Percentiles rank a stretch among this genome's conserved stretches.
phyloP scores from a whole-genome alignment of 306 rosid species.

The Lathyrus aphaca region DNA sequence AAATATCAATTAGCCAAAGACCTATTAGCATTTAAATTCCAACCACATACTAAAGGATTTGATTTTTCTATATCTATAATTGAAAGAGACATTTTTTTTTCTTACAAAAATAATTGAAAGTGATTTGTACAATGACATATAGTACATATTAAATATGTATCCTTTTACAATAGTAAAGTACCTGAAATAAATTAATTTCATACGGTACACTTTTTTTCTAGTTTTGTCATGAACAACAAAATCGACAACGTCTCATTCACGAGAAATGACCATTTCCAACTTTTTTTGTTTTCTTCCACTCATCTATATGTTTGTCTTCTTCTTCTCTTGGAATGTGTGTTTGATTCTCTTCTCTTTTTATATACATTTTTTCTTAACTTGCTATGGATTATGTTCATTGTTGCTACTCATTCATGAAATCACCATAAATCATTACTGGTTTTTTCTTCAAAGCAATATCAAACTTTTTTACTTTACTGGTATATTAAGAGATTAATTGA shows the following conservation, averaged over 20 bases:
- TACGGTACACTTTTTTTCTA: slow-evolving; percentile 15
- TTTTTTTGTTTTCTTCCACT: slow-evolving; percentile 61
- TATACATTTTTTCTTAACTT: slow-evolving; percentile 27
- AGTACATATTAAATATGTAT: background rate
- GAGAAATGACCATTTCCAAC: slow-evolving; percentile 77
- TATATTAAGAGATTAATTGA: no score
- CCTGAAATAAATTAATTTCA: slow-evolving; percentile 16
- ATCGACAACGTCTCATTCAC: slow-evolving; percentile 68
- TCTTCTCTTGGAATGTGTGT: slow-evolving; percentile 74
- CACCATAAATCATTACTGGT: slow-evolving; percentile 50
- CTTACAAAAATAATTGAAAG: background rate
- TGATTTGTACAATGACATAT: background rate
- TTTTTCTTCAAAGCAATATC: slow-evolving; percentile 44
- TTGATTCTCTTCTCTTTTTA: slow-evolving; percentile 46
- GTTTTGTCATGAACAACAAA: slow-evolving; percentile 51
- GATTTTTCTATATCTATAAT: background rate
- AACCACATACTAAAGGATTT: background rate
- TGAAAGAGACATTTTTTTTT: background rate
- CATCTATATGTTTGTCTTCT: slow-evolving; percentile 77
- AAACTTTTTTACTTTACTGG: slow-evolving; percentile 36
- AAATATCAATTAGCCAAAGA: no score
- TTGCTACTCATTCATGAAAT: slow-evolving; percentile 50
- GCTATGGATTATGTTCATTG: slow-evolving; percentile 49
- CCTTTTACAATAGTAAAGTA: slow-evolving; percentile 25
- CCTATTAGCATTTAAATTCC: background rate